A percentile compares a stretch with the other conserved stretches of the same genome.
Conservation (phyloP, 2,329 filamentous ascomycete species). For the Thielaviopsis ethacetica region DNA sequence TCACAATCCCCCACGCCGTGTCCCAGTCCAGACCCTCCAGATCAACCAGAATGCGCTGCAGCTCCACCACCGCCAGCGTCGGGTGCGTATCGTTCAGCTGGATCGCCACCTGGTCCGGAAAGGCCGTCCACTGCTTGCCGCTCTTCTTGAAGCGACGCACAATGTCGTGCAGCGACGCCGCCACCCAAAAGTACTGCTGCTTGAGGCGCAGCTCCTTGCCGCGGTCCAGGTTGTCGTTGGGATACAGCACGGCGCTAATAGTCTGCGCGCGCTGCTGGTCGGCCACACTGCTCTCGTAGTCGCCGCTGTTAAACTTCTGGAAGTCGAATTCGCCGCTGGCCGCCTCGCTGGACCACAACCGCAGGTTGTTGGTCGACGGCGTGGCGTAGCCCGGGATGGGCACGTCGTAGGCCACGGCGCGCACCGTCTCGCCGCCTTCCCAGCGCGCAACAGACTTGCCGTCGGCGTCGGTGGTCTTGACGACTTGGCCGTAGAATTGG, state of each 20-base stretch:
- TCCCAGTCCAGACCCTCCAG: constrained; percentile 87
- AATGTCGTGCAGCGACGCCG: constrained; percentile 89
- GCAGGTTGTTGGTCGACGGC: constrained; percentile 83
- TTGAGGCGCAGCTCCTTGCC: constrained; percentile 96
- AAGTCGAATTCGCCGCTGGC: constrained; percentile 97
- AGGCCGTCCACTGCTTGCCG: constrained; percentile 77
- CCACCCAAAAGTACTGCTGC: constrained; percentile 99
- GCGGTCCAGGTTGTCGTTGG: constrained; percentile 90
- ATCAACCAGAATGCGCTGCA: constrained; percentile 84
- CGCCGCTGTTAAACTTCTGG: constrained; percentile 96
- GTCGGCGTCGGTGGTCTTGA: constrained; percentile 55
- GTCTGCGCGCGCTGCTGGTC: constrained; percentile 98
- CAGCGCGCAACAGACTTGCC: constrained; percentile 63
- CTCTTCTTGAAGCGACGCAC: constrained; percentile 97
- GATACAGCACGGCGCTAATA: constrained; percentile 92
- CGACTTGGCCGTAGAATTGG: constrained; percentile 83
- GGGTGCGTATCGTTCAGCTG: constrained; percentile 98
- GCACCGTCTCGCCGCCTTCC: constrained; percentile 87
- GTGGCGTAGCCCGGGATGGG: constrained; percentile 83
- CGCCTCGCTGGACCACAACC: constrained; percentile 94
- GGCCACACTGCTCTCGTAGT: constrained; percentile 95
- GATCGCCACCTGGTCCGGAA: constrained; percentile 88
- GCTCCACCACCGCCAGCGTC: constrained; percentile 85
- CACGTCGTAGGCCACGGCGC: constrained; percentile 86
- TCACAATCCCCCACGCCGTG: constrained; percentile 71